Base-by-base conservation (phyloP, 345 rosid species). In the Melastoma malabathricum region DNA sequence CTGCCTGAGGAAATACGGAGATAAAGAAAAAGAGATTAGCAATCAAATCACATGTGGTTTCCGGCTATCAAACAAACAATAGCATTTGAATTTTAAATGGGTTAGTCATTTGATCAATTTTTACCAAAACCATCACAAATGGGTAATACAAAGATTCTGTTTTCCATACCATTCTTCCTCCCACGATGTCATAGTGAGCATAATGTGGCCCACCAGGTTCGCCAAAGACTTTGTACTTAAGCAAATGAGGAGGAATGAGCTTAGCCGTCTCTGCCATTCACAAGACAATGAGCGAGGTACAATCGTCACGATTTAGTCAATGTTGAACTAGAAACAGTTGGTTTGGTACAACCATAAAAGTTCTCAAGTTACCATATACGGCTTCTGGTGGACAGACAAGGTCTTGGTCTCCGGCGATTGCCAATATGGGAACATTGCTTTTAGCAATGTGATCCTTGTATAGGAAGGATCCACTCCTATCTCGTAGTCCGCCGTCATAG, bases 381-480 rank as follows among this genome's bases (percentile, higher is more conserved):
- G 96, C 97, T 41, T 79, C 86, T 0, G 86, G 84, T 12, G 94
- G 97, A 52, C 97, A 83, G 52, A 80, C 71, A 31, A 70, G 76
- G 66, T 81, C 97, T 65, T 72, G 78, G 71, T 89, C 90, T 29
- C 79, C 94, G n/a, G 94, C 94, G 51, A 82, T 51, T 14, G 94
- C 95, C 56, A 86, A 68, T 52, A 86, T 50, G 0, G 95, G 97
- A 47, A 89, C 83, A 43, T 59, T 80, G 81, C 75, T 70, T 77
- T 72, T 83, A 57, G 69, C 18, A 23, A 83, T 64, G 57, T 79
- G 84, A 19, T 81, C 73, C 70, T 89, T 86, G 79, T 83, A 86
- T 46, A 60, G 66, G 77, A 81, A 77, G 45, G 65, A 70, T 22
- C 90, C 77, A 44, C 67, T 69, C 57, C 94, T 56, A 53, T 76